Conservation (phyloP, 257 asterid genomes). For the Nicotiana tomentosiformis region DNA sequence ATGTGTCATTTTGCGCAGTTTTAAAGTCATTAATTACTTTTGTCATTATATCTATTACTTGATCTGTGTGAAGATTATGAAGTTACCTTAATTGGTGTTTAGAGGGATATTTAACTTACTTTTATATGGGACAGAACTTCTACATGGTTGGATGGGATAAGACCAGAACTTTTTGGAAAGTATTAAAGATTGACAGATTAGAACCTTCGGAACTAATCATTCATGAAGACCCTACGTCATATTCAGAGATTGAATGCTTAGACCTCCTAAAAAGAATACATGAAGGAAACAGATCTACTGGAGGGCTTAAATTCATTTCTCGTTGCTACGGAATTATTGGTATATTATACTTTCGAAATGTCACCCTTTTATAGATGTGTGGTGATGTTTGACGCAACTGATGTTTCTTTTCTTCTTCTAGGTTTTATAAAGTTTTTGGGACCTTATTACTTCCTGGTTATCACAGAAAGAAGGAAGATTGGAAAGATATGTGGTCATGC, state of each 20-base stretch:
- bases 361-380: not conserved
- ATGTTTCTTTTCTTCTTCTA: constrained; percentile 22
- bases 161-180: constrained; percentile 62
- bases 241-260: constrained; percentile 59
- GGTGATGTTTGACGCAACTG: not conserved
- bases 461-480: constrained; percentile 74
- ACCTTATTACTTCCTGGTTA: constrained; percentile 82
- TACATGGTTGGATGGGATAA: constrained; percentile 83
- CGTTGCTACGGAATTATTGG: constrained; percentile 88
- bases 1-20: not conserved
- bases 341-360: constrained; percentile 24
- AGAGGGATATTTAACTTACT: not conserved
- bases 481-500: constrained; percentile 90
- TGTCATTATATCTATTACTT: not conserved
- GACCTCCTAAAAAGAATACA: constrained; percentile 66
- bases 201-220: constrained; percentile 65
- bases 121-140: constrained; percentile 44
- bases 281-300: constrained; percentile 76
- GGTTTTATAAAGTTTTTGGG: constrained; percentile 91
- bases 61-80: not conserved
- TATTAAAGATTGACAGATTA: constrained; percentile 70
- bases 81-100: too few relatives aligned
- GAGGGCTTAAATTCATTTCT: constrained; percentile 79
- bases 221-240: constrained; percentile 62
- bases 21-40: not conserved